Evolutionary conservation across 2,329 filamentous ascomycete species (phyloP).

Genomic region (Monosporascus sp.): DNA sequence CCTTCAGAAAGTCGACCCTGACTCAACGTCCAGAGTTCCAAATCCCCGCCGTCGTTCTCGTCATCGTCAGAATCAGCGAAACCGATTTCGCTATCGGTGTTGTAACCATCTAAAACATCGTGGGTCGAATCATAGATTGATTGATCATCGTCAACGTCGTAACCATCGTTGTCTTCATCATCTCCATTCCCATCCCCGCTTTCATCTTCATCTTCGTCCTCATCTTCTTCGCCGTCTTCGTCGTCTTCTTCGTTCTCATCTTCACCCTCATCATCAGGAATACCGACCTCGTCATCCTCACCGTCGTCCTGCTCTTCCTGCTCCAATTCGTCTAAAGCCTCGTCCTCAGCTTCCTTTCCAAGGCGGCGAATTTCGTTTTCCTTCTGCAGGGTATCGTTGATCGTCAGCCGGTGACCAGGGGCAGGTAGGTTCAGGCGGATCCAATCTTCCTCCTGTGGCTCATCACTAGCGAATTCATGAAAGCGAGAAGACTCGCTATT

Average conservation of each 20-base stretch:
- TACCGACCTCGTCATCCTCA: conserved; percentile 43
- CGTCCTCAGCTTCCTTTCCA: conserved; percentile 85
- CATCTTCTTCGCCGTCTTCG: conserved; percentile 44
- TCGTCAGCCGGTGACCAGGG: conserved; percentile 67
- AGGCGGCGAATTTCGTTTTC: conserved; percentile 84
- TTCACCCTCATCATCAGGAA: conserved; percentile 43
- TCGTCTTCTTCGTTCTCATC: conserved; percentile 49
- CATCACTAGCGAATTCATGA: conserved; percentile 86
- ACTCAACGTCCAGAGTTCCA: conserved; percentile 50
- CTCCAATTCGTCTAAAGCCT: conserved; percentile 71
- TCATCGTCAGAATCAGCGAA: conserved; percentile 66
- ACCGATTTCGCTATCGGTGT: conserved; percentile 66
- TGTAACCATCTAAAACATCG: conserved; percentile 61
- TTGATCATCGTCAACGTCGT: conserved; percentile 50
- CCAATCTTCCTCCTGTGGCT: conserved; percentile 85
- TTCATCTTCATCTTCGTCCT: conserved; percentile 42
- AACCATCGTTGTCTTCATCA: conserved; percentile 44
- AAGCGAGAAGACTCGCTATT: conserved; percentile 59
- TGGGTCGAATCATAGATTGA: conserved; percentile 56
- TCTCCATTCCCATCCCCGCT: conserved; percentile 35
- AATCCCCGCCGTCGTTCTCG: conserved; percentile 61
- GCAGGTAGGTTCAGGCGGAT: conserved; percentile 63
- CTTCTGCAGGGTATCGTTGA: conserved; percentile 83
- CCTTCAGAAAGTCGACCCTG: conserved; percentile 33
- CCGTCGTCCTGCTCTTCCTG: conserved; percentile 48